Evolutionary conservation across 495 filamentous ascomycete genomes (phyloP).

Genomic region (Penicillium dipodomyicola): DNA sequence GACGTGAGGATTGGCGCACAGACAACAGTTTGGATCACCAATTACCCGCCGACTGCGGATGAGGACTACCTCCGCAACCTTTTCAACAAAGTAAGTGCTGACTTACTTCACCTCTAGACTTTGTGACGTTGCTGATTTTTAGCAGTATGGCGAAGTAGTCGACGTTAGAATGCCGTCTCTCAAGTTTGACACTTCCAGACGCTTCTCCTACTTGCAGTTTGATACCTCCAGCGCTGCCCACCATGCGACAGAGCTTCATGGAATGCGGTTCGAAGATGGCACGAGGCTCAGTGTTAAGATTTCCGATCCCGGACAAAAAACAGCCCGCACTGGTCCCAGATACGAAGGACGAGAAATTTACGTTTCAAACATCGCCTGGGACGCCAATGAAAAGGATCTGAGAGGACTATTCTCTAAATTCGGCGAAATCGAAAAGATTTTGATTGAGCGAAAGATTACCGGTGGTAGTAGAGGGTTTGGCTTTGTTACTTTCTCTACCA

Average conservation of each 20-base stretch:
- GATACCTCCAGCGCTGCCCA: constrained; percentile 59
- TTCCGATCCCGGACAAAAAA: constrained; percentile 75
- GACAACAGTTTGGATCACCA: constrained; percentile 83
- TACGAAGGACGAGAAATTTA: constrained; percentile 86
- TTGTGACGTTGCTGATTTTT: constrained; percentile 20
- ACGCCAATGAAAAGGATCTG: constrained; percentile 64
- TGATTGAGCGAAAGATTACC: constrained; percentile 61
- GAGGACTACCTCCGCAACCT: constrained; percentile 74
- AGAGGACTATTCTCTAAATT: constrained; percentile 67
- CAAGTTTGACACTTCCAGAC: constrained; percentile 79
- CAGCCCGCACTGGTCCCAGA: constrained; percentile 76
- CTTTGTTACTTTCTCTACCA: constrained; percentile 72
- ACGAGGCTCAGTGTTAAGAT: constrained; percentile 72
- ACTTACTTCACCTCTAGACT: background rate
- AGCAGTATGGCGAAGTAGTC: constrained; percentile 72
- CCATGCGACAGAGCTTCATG: constrained; percentile 67
- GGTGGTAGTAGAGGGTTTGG: constrained; percentile 69
- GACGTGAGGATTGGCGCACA: constrained; percentile 68
- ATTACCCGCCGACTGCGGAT: constrained; percentile 83
- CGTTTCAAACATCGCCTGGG: constrained; percentile 68
- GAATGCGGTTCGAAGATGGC: constrained; percentile 60
- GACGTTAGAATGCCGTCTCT: constrained; percentile 88
- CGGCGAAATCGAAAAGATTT: constrained; percentile 67
- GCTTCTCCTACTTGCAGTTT: constrained; percentile 95
- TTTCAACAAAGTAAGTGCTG: constrained; percentile 59